A percentile compares a stretch with the other conserved stretches of the same genome.
These are phyloP conservation scores for Talaromyces sp. DNA, from an alignment of 2,329 filamentous ascomycete genomes.

Conservation along the genomic window DNA sequence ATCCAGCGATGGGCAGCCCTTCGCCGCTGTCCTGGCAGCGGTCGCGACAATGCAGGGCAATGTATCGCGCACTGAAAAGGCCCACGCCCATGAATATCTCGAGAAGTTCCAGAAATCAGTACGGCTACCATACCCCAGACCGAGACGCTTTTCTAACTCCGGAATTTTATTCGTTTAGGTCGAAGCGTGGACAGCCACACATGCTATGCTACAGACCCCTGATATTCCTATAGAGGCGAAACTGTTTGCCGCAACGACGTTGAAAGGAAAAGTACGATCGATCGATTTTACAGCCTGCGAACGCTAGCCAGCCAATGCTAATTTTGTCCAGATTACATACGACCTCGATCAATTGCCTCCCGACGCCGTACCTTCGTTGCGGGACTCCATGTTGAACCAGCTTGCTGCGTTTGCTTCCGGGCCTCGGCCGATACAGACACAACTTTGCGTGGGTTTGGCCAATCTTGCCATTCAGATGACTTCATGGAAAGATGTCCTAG, in stretches of 20 bases:
- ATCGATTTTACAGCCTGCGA: slow-evolving; percentile 4
- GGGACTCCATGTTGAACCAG: slow-evolving; percentile 76
- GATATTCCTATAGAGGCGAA: slow-evolving; percentile 77
- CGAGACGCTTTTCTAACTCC: background rate
- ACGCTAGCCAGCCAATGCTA: slow-evolving; percentile 18
- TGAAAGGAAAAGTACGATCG: slow-evolving; percentile 85
- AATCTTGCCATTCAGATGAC: slow-evolving; percentile 95
- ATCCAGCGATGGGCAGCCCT: slow-evolving; percentile 61
- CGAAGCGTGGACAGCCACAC: slow-evolving; percentile 84
- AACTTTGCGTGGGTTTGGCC: slow-evolving; percentile 90
- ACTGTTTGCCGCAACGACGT: slow-evolving; percentile 90
- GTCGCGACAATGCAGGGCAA: slow-evolving; percentile 86
- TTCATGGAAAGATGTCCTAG: slow-evolving; percentile 88
- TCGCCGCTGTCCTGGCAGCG: slow-evolving; percentile 79
- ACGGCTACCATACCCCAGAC: slow-evolving; percentile 36
- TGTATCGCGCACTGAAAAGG: slow-evolving; percentile 75
- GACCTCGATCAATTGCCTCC: slow-evolving; percentile 84
- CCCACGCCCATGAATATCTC: slow-evolving; percentile 83
- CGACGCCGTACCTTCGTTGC: slow-evolving; percentile 67
- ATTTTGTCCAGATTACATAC: slow-evolving; percentile 73
- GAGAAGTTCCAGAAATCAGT: slow-evolving; percentile 98
- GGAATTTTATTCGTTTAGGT: slow-evolving; percentile 48
- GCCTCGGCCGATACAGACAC: slow-evolving; percentile 76
- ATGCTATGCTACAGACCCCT: slow-evolving; percentile 74
- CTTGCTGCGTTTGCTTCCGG: slow-evolving; percentile 76